Evolutionary conservation across 371 early-diverging fungal species (phyloP).

Genomic region (Mucor velutinosus): DNA sequence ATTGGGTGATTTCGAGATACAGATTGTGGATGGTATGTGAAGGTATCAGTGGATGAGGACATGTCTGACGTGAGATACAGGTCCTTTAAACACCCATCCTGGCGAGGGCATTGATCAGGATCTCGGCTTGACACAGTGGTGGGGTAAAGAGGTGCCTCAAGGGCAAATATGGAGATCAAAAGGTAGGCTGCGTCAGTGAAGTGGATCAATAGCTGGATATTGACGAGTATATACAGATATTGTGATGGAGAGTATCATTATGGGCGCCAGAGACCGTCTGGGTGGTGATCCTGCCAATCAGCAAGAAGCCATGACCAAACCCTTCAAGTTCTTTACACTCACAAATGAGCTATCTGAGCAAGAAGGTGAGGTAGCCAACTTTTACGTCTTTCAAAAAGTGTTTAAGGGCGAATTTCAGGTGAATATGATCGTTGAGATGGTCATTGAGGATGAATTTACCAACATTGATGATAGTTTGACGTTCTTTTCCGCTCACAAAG

Average conservation of each 20-base stretch:
- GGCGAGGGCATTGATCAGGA: conserved; percentile 28
- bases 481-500: conserved; percentile 56
- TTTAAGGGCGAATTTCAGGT: conserved; percentile 65
- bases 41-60: conserved; percentile 62
- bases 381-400: conserved; percentile 60
- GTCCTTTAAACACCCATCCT: conserved; percentile 35
- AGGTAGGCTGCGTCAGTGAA: conserved; percentile 23
- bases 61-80: conserved; percentile 47
- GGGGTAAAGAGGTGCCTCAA: conserved; percentile 41
- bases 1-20: conserved; percentile 66
- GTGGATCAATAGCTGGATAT: no score
- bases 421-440: not conserved
- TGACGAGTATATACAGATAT: conserved; percentile 17
- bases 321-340: conserved; percentile 40
- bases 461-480: conserved; percentile 50
- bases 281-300: conserved; percentile 1
- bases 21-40: conserved; percentile 63
- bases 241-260: conserved; percentile 26
- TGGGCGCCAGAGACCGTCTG: conserved; percentile 26
- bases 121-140: conserved; percentile 50
- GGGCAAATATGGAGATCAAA: conserved; percentile 52
- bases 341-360: conserved; percentile 35
- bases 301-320: conserved; percentile 29
- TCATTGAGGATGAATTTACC: not conserved
- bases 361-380: conserved; percentile 50